Conservation (phyloP, 2,329 filamentous ascomycete species). For the Colletotrichum simmondsii region DNA sequence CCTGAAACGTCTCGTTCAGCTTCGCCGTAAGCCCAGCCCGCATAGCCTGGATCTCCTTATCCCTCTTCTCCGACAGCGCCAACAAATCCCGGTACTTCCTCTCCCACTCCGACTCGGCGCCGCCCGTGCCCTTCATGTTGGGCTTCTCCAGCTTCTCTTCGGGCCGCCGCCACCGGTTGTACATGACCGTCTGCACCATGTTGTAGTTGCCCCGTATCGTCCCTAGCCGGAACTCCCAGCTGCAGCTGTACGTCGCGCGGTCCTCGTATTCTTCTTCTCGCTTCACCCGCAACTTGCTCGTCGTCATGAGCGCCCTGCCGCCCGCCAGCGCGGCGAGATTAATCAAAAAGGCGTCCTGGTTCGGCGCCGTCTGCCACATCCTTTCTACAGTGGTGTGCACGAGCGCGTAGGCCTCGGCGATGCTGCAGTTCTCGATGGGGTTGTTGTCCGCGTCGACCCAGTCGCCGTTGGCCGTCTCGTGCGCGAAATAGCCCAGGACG, state of each 20-base stretch:
- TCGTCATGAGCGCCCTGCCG: constrained; percentile 60
- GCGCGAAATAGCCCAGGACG: constrained; percentile 66
- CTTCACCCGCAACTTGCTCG: constrained; percentile 51
- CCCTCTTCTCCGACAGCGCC: constrained; percentile 67
- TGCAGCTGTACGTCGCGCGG: constrained; percentile 59
- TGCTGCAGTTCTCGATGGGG: constrained; percentile 52
- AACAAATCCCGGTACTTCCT: constrained; percentile 67
- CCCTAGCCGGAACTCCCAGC: constrained; percentile 68
- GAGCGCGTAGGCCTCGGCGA: constrained; percentile 67
- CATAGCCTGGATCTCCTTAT: constrained; percentile 60
- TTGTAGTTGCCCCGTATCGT: constrained; percentile 62
- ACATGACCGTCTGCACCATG: constrained; percentile 60
- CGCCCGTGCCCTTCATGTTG: background rate
- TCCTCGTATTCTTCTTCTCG: constrained; percentile 55
- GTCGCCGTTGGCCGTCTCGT: constrained; percentile 58
- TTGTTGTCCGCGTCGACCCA: constrained; percentile 64
- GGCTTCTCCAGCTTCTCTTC: constrained; percentile 41
- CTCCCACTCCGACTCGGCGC: constrained; percentile 53
- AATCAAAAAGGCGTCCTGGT: constrained; percentile 66
- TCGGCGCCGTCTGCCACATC: constrained; percentile 60
- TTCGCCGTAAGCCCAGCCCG: constrained; percentile 55
- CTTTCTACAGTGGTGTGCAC: constrained; percentile 63
- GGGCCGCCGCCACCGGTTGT: constrained; percentile 52
- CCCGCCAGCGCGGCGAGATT: constrained; percentile 69
- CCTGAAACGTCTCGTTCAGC: constrained; percentile 34